phyloP scores from a whole-genome alignment of 2,329 filamentous ascomycete genomes.

The Bipolaris oryzae region DNA sequence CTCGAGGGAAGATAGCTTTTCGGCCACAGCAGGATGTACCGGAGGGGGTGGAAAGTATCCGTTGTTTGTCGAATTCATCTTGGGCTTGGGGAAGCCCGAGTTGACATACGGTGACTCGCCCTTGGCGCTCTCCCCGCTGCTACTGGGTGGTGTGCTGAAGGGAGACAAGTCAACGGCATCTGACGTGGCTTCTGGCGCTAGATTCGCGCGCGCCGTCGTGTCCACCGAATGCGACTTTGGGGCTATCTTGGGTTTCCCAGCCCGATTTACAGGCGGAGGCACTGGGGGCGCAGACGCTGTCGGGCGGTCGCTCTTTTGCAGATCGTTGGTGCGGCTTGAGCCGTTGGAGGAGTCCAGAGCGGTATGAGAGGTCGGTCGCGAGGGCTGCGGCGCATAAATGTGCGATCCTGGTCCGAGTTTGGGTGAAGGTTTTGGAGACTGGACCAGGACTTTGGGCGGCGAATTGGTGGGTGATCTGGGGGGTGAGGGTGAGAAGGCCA shows the following conservation, averaged over 20 bases:
- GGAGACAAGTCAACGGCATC: slow-evolving; percentile 68
- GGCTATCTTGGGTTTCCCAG: slow-evolving; percentile 74
- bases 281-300: slow-evolving; percentile 50
- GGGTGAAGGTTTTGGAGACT: slow-evolving; percentile 72
- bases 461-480: slow-evolving; percentile 57
- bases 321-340: slow-evolving; percentile 40
- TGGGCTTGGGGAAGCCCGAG: slow-evolving; percentile 34
- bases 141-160: slow-evolving; percentile 84
- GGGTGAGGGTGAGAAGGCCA: slow-evolving; percentile 53
- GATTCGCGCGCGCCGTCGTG: slow-evolving; percentile 23
- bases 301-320: slow-evolving; percentile 39
- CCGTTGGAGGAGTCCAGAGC: slow-evolving; percentile 37
- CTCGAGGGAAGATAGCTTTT: slow-evolving; percentile 31
- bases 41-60: slow-evolving; percentile 44
- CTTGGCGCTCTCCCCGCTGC: slow-evolving; percentile 65
- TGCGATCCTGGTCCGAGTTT: slow-evolving; percentile 49
- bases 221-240: slow-evolving; percentile 51
- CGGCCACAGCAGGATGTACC: slow-evolving; percentile 38
- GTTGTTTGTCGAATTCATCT: slow-evolving; percentile 29
- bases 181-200: slow-evolving; percentile 51
- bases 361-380: slow-evolving; percentile 31
- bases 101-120: slow-evolving; percentile 30
- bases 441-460: slow-evolving; percentile 70
- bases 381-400: slow-evolving; percentile 44
- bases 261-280: slow-evolving; percentile 79